Evolutionary conservation across 805 yeast species (phyloP), one percentile per base, ranked within the genome.

Genomic region (Sugiyamaella qingdaonensis): DNA sequence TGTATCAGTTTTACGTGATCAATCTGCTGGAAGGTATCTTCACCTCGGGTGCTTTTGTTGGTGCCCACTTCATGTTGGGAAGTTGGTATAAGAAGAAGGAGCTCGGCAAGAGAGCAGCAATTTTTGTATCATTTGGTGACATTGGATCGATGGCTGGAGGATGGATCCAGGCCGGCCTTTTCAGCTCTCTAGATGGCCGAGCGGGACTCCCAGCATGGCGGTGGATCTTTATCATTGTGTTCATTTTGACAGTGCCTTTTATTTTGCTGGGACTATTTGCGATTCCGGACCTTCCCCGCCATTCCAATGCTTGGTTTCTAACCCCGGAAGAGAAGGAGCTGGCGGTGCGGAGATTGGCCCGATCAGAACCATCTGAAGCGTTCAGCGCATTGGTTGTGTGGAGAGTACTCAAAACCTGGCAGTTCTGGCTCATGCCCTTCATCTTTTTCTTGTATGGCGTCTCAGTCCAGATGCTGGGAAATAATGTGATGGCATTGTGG

Each of bases 191-290:
- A 60, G 62, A 68, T 50, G 78, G 78, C 41, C 67, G 55, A 10
- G 66, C 64, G 48, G 80, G 80, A 8, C 62, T 76, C 27, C 73
- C 75, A 9, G 78, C 82, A 18, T 84, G 88, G 88, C 76, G 82
- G 65, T 84, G 88, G 88, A 76, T 81, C 57, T 81, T 73, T 62
- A 69, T 81, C 52, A 69, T 81, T 42, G 60, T 42, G 11, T 52
- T 52, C 36, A 45, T 54, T 13, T 29, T 57, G 31, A 51, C 55
- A 1, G 34, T 47, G 13, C 60, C 60, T 1, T 37, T 57, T 14
- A 46, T 46, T 5, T 29, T 44, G 11, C 44, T 43, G 16, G 60
- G 60, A 2, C 48, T 49, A 34, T 14, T 48, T 16, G 52, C 39
- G 3, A 21, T 57, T 29, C 60, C 60, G 3, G 60, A 48, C 29